Evolutionary conservation across 2,329 filamentous ascomycete genomes (phyloP).

Genomic region (Herpotrichia juniperi): DNA sequence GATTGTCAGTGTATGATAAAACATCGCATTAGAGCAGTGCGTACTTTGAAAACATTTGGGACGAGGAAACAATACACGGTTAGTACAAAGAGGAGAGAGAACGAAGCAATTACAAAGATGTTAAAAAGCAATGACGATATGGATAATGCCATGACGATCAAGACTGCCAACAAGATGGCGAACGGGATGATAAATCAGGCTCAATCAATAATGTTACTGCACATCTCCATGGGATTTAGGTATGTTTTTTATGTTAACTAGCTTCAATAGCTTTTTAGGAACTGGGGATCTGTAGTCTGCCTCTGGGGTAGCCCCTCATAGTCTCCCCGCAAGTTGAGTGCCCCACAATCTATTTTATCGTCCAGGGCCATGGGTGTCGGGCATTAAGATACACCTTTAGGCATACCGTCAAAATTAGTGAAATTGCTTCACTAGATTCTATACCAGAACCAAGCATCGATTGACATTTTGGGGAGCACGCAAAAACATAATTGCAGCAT

Average conservation of each 20-base stretch:
- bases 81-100: slow-evolving; percentile 26
- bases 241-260: background rate
- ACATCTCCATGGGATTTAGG: background rate
- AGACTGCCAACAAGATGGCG: background rate
- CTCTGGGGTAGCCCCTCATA: background rate
- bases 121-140: slow-evolving; percentile 18
- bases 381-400: too few relatives aligned
- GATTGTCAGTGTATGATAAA: slow-evolving; percentile 3
- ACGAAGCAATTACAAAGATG: slow-evolving; percentile 13
- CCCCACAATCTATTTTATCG: background rate
- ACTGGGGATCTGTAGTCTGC: background rate
- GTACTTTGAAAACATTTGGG: slow-evolving; percentile 37
- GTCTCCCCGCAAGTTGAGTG: background rate
- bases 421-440: too few relatives aligned
- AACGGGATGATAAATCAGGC: background rate
- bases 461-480: too few relatives aligned
- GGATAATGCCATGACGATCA: background rate
- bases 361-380: too few relatives aligned
- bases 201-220: background rate
- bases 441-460: too few relatives aligned
- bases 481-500: too few relatives aligned
- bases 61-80: slow-evolving; percentile 35
- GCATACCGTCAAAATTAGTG: too few relatives aligned
- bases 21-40: background rate
- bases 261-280: background rate